Conservation (phyloP, 495 filamentous ascomycete genomes). For the Chaetomium cochliodes region DNA sequence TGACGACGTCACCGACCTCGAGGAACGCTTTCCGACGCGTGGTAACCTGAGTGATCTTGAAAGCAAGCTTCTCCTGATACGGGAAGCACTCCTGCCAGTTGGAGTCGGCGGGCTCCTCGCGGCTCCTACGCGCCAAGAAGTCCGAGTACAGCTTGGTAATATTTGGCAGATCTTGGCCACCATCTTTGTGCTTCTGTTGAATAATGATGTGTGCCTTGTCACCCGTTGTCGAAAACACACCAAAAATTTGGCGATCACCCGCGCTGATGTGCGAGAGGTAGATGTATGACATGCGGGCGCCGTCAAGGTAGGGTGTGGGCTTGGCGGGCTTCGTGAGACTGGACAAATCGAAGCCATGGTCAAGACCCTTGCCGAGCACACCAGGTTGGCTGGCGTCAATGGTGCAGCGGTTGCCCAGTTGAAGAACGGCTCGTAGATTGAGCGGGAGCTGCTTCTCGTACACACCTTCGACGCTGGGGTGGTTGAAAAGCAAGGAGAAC, state of each 20-base stretch:
- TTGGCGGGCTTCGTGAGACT: slow-evolving; percentile 64
- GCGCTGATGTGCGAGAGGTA: slow-evolving; percentile 90
- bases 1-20: slow-evolving; percentile 79
- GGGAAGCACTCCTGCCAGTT: slow-evolving; percentile 75
- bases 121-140: slow-evolving; percentile 57
- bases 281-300: slow-evolving; percentile 69
- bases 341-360: slow-evolving; percentile 88
- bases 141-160: slow-evolving; percentile 89
- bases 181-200: slow-evolving; percentile 72
- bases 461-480: slow-evolving; percentile 92
- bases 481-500: slow-evolving; percentile 77
- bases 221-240: slow-evolving; percentile 79
- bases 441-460: slow-evolving; percentile 92
- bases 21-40: slow-evolving; percentile 84
- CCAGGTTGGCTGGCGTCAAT: slow-evolving; percentile 89
- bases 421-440: slow-evolving; percentile 76
- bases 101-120: slow-evolving; percentile 62
- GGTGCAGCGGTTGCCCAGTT: slow-evolving; percentile 89
- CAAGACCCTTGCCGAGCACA: slow-evolving; percentile 87
- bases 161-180: slow-evolving; percentile 78
- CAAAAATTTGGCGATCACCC: slow-evolving; percentile 90
- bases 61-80: slow-evolving; percentile 84
- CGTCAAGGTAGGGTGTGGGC: slow-evolving; percentile 69
- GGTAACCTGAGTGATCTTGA: slow-evolving; percentile 82
- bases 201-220: slow-evolving; percentile 82